Evolutionary conservation across 2,329 filamentous ascomycete genomes (phyloP).

Genomic region (Fusarium paranaense): DNA sequence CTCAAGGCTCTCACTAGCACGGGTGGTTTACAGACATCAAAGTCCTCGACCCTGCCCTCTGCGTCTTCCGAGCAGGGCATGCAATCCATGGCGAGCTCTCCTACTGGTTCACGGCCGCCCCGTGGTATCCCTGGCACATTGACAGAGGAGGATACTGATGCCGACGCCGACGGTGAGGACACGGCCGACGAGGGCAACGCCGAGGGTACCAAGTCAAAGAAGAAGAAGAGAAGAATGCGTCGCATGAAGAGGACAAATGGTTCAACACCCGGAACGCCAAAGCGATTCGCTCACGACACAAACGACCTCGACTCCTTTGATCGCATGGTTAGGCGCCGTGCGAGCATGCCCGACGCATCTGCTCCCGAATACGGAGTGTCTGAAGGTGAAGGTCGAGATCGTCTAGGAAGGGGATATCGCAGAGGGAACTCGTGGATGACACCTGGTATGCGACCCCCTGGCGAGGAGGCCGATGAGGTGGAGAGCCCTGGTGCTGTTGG

Average conservation of each 20-base stretch:
- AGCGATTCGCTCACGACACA: slow-evolving; percentile 56
- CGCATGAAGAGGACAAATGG: slow-evolving; percentile 64
- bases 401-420: slow-evolving; percentile 62
- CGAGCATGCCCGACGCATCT: slow-evolving; percentile 72
- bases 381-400: slow-evolving; percentile 79
- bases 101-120: slow-evolving; percentile 57
- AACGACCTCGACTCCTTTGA: slow-evolving; percentile 56
- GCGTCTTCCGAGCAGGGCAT: slow-evolving; percentile 50
- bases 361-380: slow-evolving; percentile 75
- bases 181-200: slow-evolving; percentile 79
- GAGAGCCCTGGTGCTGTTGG: slow-evolving; percentile 61
- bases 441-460: slow-evolving; percentile 59
- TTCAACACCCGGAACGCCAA: slow-evolving; percentile 76
- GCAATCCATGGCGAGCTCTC: slow-evolving; percentile 60
- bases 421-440: slow-evolving; percentile 70
- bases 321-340: slow-evolving; percentile 70
- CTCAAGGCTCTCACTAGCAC: slow-evolving; percentile 77
- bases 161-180: slow-evolving; percentile 81
- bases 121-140: slow-evolving; percentile 66
- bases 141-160: slow-evolving; percentile 60
- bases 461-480: slow-evolving; percentile 63
- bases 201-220: slow-evolving; percentile 55
- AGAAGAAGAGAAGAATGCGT: slow-evolving; percentile 71
- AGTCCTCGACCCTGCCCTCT: slow-evolving; percentile 47
- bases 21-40: slow-evolving; percentile 60